Percentiles rank a stretch among this genome's conserved stretches.
Conservation (phyloP, 2,329 filamentous ascomycete genomes). For the Tolypocladium guangdongense region DNA sequence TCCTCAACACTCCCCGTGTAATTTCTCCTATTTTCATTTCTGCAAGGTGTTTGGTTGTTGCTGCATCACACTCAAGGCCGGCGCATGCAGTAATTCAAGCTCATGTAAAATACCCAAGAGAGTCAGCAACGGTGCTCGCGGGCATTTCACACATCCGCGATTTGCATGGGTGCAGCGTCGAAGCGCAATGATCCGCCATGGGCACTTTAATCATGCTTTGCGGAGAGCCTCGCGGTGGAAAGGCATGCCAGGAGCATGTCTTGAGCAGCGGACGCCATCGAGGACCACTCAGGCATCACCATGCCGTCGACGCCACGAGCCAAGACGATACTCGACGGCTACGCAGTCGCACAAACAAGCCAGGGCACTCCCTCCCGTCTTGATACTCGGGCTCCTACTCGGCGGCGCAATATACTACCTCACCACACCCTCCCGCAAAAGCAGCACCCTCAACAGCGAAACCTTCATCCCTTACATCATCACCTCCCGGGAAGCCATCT, state of each 20-base stretch:
- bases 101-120: not conserved
- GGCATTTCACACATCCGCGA: too few relatives aligned
- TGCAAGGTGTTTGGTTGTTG: not conserved
- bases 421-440: slow-evolving; percentile 10
- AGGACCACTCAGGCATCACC: not conserved
- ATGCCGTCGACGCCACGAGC: not conserved
- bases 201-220: not conserved
- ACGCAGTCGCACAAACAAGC: slow-evolving; percentile 16
- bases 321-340: not conserved
- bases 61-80: not conserved
- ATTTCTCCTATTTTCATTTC: too few relatives aligned
- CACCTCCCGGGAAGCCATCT: slow-evolving; percentile 48
- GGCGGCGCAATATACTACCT: slow-evolving; percentile 15
- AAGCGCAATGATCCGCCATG: not conserved
- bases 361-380: slow-evolving; percentile 10
- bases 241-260: not conserved
- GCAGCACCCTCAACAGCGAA: slow-evolving; percentile 39
- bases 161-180: not conserved
- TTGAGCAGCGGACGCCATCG: not conserved
- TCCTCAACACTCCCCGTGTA: not conserved
- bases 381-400: slow-evolving; percentile 12
- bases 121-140: too few relatives aligned
- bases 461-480: slow-evolving; percentile 59
- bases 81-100: not conserved
- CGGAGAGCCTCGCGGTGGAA: not conserved